These are phyloP conservation scores for Paxillus involutus DNA, from an alignment of 768 basidiomycete genomes.

Conservation along the genomic window DNA sequence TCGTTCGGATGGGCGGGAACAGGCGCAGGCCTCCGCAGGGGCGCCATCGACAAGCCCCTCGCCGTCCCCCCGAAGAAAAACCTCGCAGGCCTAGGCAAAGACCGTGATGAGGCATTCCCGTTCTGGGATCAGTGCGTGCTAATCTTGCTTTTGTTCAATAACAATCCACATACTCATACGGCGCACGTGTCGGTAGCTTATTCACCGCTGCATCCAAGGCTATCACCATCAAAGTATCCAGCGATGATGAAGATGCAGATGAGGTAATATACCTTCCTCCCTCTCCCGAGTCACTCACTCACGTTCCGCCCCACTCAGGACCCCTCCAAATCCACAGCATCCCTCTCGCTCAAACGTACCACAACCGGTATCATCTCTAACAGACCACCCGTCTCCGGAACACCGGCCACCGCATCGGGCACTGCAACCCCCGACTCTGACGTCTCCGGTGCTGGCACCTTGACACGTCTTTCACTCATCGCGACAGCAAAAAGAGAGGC, in stretches of 20 bases:
- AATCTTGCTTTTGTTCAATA: background rate
- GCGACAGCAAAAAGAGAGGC: slow-evolving; percentile 74
- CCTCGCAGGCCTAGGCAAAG: slow-evolving; percentile 85
- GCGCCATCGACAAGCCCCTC: slow-evolving; percentile 75
- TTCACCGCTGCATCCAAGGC: slow-evolving; percentile 82
- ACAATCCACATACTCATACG: background rate
- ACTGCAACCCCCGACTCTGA: slow-evolving; percentile 38
- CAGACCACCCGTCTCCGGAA: slow-evolving; percentile 54
- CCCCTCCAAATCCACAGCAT: slow-evolving; percentile 10
- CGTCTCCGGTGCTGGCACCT: background rate
- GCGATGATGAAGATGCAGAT: slow-evolving; percentile 50
- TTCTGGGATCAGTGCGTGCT: slow-evolving; percentile 95
- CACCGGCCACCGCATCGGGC: slow-evolving; percentile 47
- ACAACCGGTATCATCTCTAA: slow-evolving; percentile 76
- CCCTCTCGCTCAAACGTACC: slow-evolving; percentile 52
- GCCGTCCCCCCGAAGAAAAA: slow-evolving; percentile 82
- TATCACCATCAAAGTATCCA: slow-evolving; percentile 68
- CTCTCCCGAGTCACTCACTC: background rate
- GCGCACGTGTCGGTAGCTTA: slow-evolving; percentile 33
- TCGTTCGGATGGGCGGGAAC: slow-evolving; percentile 88
- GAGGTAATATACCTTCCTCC: background rate
- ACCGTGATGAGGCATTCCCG: slow-evolving; percentile 92
- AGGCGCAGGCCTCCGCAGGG: slow-evolving; percentile 82
- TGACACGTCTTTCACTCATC: slow-evolving; percentile 48
- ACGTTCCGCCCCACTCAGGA: slow-evolving; percentile 8